Percentiles rank a stretch among this genome's conserved stretches.
Conservation (phyloP, 352 stramenopile species). For the Pythium aphanidermatum region DNA sequence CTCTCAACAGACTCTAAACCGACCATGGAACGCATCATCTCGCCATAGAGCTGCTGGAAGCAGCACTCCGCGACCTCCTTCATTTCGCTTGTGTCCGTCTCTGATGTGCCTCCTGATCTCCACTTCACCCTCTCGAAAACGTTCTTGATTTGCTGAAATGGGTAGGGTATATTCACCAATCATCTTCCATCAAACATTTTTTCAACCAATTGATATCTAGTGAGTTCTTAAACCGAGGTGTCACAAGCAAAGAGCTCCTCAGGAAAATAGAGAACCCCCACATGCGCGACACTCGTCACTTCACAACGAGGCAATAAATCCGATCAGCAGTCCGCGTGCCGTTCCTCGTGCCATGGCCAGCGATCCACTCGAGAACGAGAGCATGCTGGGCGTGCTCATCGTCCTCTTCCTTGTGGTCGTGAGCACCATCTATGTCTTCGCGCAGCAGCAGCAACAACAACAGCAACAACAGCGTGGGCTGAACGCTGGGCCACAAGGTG, state of each 20-base stretch:
- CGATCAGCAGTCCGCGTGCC: too few relatives aligned
- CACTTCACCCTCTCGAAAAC: too few relatives aligned
- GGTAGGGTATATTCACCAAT: slow-evolving; percentile 5
- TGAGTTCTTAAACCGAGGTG: slow-evolving; percentile 1
- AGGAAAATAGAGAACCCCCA: background rate
- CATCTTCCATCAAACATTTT: too few relatives aligned
- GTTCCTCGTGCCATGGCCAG: slow-evolving; percentile 25
- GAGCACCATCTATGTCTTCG: slow-evolving; percentile 68
- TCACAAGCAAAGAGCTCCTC: slow-evolving; percentile 5
- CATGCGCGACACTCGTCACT: slow-evolving; percentile 6
- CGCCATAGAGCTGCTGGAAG: slow-evolving; percentile 85
- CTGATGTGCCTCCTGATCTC: too few relatives aligned
- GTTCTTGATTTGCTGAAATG: too few relatives aligned
- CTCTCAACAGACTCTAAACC: too few relatives aligned
- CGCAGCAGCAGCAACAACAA: slow-evolving; percentile 45
- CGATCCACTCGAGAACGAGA: slow-evolving; percentile 59
- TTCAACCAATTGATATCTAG: slow-evolving; percentile 4
- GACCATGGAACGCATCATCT: slow-evolving; percentile 86
- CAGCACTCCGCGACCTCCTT: slow-evolving; percentile 83
- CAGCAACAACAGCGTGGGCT: slow-evolving; percentile 11
- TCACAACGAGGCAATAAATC: background rate
- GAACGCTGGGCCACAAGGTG: background rate
- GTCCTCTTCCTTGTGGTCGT: slow-evolving; percentile 65
- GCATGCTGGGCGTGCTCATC: slow-evolving; percentile 58
- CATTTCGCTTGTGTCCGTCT: too few relatives aligned